Evolutionary conservation across 1,139 yeast species (phyloP), one percentile per base, ranked within the genome.

Genomic region (Saccharomyces hybrid): DNA sequence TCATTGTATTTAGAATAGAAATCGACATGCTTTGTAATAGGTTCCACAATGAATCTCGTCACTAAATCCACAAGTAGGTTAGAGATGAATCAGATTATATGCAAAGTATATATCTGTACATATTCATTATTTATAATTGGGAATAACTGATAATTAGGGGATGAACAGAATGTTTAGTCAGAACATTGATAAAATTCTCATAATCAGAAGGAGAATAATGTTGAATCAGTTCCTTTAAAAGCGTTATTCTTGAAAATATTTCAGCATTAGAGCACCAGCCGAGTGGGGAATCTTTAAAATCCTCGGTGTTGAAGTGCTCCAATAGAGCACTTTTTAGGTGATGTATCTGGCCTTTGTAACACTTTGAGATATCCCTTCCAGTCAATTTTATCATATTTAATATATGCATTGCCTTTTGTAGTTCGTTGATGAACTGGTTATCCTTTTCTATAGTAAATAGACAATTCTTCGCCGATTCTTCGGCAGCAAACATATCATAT

Each of bases 351-450:
- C 20, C 42, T 48, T 47, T 51, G n/a, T 32, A 32, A 14, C 38
- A 14, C 38, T n/a, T n/a, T n/a, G 16, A 14, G 8, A 32, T 32
- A 5, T 32, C 16, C 38, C n/a, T 14, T n/a, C 16, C n/a, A 32
- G 16, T 32, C 6, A 3, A n/a, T 32, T 32, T 14, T 32, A 32
- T 32, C 38, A 32, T 32, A 32, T 32, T 7, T 32, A 32, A 14
- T 7, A 32, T 11, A 46, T 29, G 16, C 28, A 46, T 14, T 46
- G 27, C 29, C n/a, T 6, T 16, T 32, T 32, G 16, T n/a, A 32
- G 38, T 32, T 70, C 71, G 57, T 76, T 75, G 57, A 76, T 67
- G 64, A 76, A 82, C 28, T 80, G 73, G 57, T 82, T 82, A 53
- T 75, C 76, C 62, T 75, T 79, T 20, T 65, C 65, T 3, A 53